Evolutionary conservation across 1,284 basidiomycete genomes (phyloP).

Genomic region (Ustilago cynodontis): DNA sequence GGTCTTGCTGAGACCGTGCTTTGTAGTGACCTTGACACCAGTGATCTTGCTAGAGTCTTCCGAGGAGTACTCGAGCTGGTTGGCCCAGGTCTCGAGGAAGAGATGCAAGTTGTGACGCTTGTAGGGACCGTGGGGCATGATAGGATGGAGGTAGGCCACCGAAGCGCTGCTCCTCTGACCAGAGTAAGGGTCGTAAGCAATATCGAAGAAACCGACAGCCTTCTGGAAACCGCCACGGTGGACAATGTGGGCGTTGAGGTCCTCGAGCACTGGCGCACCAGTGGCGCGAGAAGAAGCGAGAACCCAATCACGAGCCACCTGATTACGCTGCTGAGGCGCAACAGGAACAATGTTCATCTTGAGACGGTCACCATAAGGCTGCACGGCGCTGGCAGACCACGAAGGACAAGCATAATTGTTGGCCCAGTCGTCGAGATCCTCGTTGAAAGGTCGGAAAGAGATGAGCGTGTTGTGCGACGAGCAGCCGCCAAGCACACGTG

Average conservation of each 20-base stretch:
- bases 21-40: conserved; percentile 60
- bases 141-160: conserved; percentile 70
- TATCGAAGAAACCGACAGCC: conserved; percentile 70
- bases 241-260: conserved; percentile 67
- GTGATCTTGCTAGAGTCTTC: conserved; percentile 51
- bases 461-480: conserved; percentile 71
- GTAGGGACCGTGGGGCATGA: conserved; percentile 67
- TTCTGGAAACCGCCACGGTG: conserved; percentile 63
- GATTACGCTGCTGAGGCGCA: conserved; percentile 68
- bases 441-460: conserved; percentile 70
- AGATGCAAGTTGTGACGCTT: conserved; percentile 69
- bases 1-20: conserved; percentile 60
- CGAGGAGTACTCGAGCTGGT: conserved; percentile 51
- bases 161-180: conserved; percentile 66
- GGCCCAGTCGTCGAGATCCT: conserved; percentile 69
- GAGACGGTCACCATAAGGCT: conserved; percentile 68
- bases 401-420: conserved; percentile 64
- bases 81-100: conserved; percentile 70
- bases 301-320: conserved; percentile 69
- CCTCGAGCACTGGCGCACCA: conserved; percentile 66
- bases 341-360: conserved; percentile 70
- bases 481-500: conserved; percentile 69
- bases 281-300: conserved; percentile 59
- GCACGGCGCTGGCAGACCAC: conserved; percentile 63
- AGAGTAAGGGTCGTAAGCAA: conserved; percentile 69